phyloP scores from a whole-genome alignment of 2,329 filamentous ascomycete species.

The Pseudogymnoascus sp. region DNA sequence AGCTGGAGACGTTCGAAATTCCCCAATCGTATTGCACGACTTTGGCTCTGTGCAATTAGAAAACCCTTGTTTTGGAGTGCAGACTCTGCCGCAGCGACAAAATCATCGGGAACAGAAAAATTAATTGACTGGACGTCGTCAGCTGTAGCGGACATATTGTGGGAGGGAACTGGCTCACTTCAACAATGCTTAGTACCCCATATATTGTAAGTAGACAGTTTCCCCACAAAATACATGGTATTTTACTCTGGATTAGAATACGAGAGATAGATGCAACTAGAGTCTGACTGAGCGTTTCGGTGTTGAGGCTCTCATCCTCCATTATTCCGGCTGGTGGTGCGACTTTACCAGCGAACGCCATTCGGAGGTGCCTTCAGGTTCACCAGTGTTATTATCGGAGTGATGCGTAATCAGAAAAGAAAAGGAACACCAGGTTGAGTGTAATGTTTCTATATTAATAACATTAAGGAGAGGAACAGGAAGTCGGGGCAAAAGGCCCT shows the following conservation, averaged over 20 bases:
- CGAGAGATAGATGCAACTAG: neutral
- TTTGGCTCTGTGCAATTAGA: neutral
- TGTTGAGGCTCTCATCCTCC: neutral
- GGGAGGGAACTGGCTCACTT: neutral
- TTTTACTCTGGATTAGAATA: neutral
- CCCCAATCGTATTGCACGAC: neutral
- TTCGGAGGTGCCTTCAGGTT: neutral
- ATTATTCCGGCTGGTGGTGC: neutral
- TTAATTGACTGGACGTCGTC: neutral
- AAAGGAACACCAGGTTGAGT: too few species aligned
- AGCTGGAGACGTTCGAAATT: neutral
- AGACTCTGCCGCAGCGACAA: neutral
- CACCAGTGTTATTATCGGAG: too few species aligned
- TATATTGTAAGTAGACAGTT: constrained; percentile 2
- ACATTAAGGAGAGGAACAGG: too few species aligned
- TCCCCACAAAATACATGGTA: neutral
- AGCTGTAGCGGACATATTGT: neutral
- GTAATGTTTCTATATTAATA: too few species aligned
- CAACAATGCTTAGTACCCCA: neutral
- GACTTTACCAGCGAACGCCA: neutral
- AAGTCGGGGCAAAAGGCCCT: too few species aligned
- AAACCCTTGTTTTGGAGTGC: neutral
- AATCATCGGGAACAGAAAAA: neutral
- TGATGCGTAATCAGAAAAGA: too few species aligned
- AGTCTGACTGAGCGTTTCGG: neutral